Evolutionary conservation across 73 alveolate species (phyloP), one percentile per base, ranked within the genome.

Genomic region (Paramecium tetraurelia): DNA sequence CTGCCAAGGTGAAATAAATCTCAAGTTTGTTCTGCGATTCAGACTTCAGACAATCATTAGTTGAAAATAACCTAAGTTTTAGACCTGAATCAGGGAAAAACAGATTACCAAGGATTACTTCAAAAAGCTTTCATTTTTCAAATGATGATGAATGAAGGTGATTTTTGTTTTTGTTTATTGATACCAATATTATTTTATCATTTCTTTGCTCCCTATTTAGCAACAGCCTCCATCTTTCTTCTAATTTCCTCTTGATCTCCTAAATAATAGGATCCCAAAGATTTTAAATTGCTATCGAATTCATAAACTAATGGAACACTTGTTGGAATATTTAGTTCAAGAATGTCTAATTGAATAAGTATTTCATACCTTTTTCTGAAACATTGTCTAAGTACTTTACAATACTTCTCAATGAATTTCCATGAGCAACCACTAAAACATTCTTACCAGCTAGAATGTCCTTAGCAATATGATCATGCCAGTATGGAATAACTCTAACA

Each of bases 261-360:
- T 41, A 87, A 87, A 93, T 97, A 96, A 86, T 97, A 96, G 57
- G 93, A 85, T 70, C 96, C 96, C 18, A 95, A 57, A 35, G 98
- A 98, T 89, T 98, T 97, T 76, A 97, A 96, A 92, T 97, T 94
- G 12, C 94, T 94, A 88, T 99, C 99, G 63, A 99, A 95, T 93
- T 99, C 99, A 92, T 98, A 99, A 27, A 98, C 99, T 58, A 99
- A 96, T 27, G 99, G 99, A 59, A 96, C 94, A 22, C 99, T 99
- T 53, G 98, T 97, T 12, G 99, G 99, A 59, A 98, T 98, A 88
- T 96, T 92, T 27, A 95, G 86, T 70, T 92, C 96, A 29, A 95
- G 92, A 40, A 87, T 87, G 41, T 87, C 93, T 87, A 63, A 40
- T 38, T n/a, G 16, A 69, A 8, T 38, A 22, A 71, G 80, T 92